Evolutionary conservation across 2,329 filamentous ascomycete species (phyloP), one percentile per base, ranked within the genome.

Genomic region (Aspergillus awamori): DNA sequence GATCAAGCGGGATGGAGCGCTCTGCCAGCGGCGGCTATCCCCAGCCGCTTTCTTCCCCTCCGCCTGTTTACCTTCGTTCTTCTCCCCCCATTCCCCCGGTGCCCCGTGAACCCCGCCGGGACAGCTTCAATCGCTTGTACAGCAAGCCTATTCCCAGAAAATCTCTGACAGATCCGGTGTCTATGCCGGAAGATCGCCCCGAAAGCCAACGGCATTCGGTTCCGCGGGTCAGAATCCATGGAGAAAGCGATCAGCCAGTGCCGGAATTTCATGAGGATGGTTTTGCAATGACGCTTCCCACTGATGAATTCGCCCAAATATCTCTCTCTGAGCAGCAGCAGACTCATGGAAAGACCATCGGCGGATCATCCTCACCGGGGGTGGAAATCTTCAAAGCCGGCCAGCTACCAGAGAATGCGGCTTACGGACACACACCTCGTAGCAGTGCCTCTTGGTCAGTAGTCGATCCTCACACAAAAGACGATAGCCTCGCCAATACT

Each of bases 21-120:
- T 65, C 69, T 39, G 58, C 67, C 17, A 62, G 67, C 45, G 62
- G 53, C 52, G 63, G 63, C 38, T 68, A 70, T 53, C 69, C 63
- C 45, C 70, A 70, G 38, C 70, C 76, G 53, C 67, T 76, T 39
- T 74, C 78, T 39, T 75, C 78, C 68, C 78, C 78, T 62, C 74
- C 78, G n/a, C 76, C 77, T 28, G 77, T 77, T 63, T 80, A 80
- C 65, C 70, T 79, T 63, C 70, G 73, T 63, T 74, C 77, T 53
- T 74, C 76, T 58, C 70, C 75, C 62, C 71, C 75, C 38, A 65
- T 71, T 41, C 65, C 69, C 52, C 55, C 68, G 53, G 65, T 60
- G 15, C 63, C 51, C 28, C 66, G 66, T 59, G 69, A 66, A 61
- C 65, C 65, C 15, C 70, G 72, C 53, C 70, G 67, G 56, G 66